Evolutionary conservation across 2,329 filamentous ascomycete species (phyloP).

Genomic region (Didymella arachidicola): DNA sequence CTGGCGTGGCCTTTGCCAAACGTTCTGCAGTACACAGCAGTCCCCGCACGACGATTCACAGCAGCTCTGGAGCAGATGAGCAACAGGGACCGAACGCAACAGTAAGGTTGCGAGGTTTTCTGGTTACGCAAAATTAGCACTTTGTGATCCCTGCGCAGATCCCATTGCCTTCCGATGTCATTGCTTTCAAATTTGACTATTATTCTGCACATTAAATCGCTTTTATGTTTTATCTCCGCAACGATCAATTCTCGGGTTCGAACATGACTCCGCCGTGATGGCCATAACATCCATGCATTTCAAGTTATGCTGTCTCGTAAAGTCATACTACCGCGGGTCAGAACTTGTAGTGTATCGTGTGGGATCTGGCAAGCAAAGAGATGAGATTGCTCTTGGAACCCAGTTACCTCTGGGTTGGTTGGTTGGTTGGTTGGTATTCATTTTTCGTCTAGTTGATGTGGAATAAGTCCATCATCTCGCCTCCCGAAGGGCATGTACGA

Average conservation of each 20-base stretch:
- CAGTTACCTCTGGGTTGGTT: too few species aligned
- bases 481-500: too few species aligned
- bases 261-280: background rate
- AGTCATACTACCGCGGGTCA: too few species aligned
- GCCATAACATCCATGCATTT: background rate
- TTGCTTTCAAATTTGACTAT: background rate
- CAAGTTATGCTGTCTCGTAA: background rate
- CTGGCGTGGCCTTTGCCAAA: background rate
- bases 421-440: too few species aligned
- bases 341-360: too few species aligned
- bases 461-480: too few species aligned
- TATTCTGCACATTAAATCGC: background rate
- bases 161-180: constrained; percentile 3
- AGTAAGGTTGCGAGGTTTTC: constrained; percentile 9
- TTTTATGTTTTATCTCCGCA: background rate
- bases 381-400: too few species aligned
- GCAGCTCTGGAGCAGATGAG: constrained; percentile 5
- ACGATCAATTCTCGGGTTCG: background rate
- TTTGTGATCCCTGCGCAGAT: constrained; percentile 18
- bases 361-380: too few species aligned
- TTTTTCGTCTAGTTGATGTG: too few species aligned
- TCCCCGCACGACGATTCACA: background rate
- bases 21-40: background rate
- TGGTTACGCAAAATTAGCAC: constrained; percentile 8
- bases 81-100: background rate